A percentile compares a stretch with the other conserved stretches of the same genome.
Evolutionary conservation across 495 filamentous ascomycete species (phyloP).

Genomic region (Neurospora sp.): DNA sequence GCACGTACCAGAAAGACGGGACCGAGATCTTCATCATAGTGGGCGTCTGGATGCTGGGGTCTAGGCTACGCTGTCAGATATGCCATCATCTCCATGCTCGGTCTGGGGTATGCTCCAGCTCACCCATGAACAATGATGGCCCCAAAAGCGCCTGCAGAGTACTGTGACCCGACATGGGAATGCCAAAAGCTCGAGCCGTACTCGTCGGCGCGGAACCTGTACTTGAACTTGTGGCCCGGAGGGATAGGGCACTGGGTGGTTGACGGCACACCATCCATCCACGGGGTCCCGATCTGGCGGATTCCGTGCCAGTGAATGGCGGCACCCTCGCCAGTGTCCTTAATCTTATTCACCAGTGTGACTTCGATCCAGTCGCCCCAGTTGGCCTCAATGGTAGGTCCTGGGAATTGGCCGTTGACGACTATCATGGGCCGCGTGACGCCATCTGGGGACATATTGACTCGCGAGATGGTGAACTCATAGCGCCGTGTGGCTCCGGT

Average conservation of each 20-base stretch:
- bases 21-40: not conserved
- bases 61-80: not conserved
- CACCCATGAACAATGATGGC: constrained; percentile 41
- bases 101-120: too few relatives aligned
- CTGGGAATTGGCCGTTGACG: constrained; percentile 29
- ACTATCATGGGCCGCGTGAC: not conserved
- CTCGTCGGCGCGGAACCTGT: constrained; percentile 36
- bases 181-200: constrained; percentile 32
- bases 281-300: constrained; percentile 16
- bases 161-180: constrained; percentile 41
- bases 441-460: constrained; percentile 6
- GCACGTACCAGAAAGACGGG: not conserved
- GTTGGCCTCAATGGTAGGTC: constrained; percentile 45
- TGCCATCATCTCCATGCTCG: too few relatives aligned
- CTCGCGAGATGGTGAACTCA: not conserved
- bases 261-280: constrained; percentile 29
- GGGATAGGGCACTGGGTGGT: constrained; percentile 37
- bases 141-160: constrained; percentile 35
- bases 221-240: constrained; percentile 24
- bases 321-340: constrained; percentile 27
- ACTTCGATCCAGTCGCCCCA: constrained; percentile 45
- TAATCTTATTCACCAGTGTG: constrained; percentile 36
- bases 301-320: constrained; percentile 45
- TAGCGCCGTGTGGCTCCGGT: not conserved
- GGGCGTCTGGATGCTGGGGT: not conserved